Evolutionary conservation across 768 basidiomycete genomes (phyloP).

Genomic region (Auricularia cornea): DNA sequence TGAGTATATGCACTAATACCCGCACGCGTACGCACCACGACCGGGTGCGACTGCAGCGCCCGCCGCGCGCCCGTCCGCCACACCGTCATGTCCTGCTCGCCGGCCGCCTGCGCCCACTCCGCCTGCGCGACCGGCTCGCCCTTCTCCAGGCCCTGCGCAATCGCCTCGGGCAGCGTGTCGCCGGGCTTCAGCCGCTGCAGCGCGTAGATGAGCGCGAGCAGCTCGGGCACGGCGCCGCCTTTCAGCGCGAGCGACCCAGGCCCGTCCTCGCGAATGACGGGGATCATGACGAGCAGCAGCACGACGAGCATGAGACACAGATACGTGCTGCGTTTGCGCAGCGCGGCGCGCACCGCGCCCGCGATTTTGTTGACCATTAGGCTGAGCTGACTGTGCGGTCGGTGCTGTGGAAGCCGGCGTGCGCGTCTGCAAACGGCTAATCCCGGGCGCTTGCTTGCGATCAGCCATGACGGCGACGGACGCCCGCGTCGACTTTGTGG

Average conservation of each 20-base stretch:
- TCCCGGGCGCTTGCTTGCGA: too few relatives aligned
- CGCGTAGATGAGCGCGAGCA: neutral
- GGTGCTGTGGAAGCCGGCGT: too few relatives aligned
- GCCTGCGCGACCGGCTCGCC: neutral
- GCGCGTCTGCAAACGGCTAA: too few relatives aligned
- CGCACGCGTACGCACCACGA: constrained; percentile 43
- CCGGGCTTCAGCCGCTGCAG: neutral
- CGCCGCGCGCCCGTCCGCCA: constrained; percentile 36
- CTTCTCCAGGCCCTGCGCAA: neutral
- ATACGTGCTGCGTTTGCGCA: neutral
- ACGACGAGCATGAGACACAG: neutral
- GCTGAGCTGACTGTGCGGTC: too few relatives aligned
- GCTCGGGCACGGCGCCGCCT: neutral
- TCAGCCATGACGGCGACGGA: too few relatives aligned
- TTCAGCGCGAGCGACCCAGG: neutral
- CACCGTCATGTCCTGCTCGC: constrained; percentile 22
- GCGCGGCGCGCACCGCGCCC: neutral
- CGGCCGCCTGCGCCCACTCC: constrained; percentile 45
- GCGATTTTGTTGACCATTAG: neutral
- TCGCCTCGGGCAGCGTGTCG: neutral
- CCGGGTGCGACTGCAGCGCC: constrained; percentile 45
- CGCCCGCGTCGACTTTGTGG: constrained; percentile 44
- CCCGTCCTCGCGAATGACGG: neutral
- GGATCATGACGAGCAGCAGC: neutral
- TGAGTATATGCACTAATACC: neutral